Conservation (phyloP, 2,329 filamentous ascomycete species). For the Apiospora koreana region DNA sequence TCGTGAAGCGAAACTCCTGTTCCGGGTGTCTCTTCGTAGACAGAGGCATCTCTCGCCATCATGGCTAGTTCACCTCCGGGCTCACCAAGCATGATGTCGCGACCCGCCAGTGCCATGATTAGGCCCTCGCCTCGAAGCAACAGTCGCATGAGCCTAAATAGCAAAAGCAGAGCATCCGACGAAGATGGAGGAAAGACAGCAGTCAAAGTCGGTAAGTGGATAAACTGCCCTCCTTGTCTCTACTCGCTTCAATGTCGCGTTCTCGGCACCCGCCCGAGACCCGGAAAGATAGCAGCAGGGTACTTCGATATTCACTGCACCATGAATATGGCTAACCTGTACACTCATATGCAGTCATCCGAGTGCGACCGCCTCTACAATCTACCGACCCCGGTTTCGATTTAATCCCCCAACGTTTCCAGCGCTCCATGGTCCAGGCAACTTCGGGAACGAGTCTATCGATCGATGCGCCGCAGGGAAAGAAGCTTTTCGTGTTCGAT, state of each 20-base stretch:
- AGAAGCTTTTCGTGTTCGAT: conserved; percentile 96
- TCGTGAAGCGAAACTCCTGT: not conserved
- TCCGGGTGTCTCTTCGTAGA: conserved; percentile 4
- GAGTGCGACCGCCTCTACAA: conserved; percentile 84
- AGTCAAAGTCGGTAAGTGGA: conserved; percentile 88
- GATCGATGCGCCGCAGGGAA: conserved; percentile 88
- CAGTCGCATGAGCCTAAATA: conserved; percentile 83
- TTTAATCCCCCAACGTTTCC: conserved; percentile 92
- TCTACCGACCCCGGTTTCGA: conserved; percentile 89
- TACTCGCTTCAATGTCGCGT: not conserved
- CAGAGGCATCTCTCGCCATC: conserved; percentile 13
- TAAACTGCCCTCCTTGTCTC: not conserved
- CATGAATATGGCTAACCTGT: not conserved
- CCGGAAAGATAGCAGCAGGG: not conserved
- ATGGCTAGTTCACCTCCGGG: conserved; percentile 73
- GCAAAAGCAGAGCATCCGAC: conserved; percentile 85
- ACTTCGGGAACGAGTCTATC: conserved; percentile 81
- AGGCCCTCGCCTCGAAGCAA: conserved; percentile 72
- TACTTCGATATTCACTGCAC: not conserved
- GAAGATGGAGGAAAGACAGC: conserved; percentile 82
- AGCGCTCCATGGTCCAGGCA: conserved; percentile 88
- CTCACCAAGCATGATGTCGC: conserved; percentile 60
- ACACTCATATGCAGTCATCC: conserved; percentile 65
- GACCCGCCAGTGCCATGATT: conserved; percentile 81
- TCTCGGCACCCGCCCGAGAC: not conserved